Evolutionary conservation across 768 basidiomycete species (phyloP), one percentile per base, ranked within the genome.

Genomic region (Naganishia randhawae): DNA sequence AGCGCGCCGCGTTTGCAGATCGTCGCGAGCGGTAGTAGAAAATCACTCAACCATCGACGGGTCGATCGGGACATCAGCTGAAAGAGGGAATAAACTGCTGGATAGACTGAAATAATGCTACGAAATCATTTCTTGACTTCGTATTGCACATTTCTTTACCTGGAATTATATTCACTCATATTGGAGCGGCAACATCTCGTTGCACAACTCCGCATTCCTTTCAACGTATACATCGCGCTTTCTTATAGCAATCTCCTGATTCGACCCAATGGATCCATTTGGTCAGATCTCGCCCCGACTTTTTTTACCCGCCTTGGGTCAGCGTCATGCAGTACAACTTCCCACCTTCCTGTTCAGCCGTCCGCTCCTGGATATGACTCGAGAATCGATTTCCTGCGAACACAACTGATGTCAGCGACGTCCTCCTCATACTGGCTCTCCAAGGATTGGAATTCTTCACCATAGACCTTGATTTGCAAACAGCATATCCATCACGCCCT

Each of bases 381-480:
- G 33, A 65, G 63, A 25, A 65, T 65, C 29, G 63, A 65, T 51
- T 50, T 65, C 63, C 63, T 65, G 42, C 17, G n/a, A 45, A 6
- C 4, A 10, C 7, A 61, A 16, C 35, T 17, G 4, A 13, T 31
- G 29, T 39, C 29, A 35, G n/a, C 33, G 17, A 25, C n/a, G 35
- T 17, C 31, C 16, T 42, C 10, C 55, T n/a, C 6, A 25, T 22
- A 48, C 35, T n/a, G 14, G n/a, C 3, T 17, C 19, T 16, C 8
- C n/a, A 22, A 22, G 2, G 25, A 4, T 7, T 39, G 19, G n/a
- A 6, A 19, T 48, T 22, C 45, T 31, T 52, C 22, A 65, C 63
- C 63, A 65, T 14, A 65, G 35, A 27, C 63, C 50, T 9, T 65
- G 48, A 35, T 65, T 65, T 16, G 50, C 63, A 51, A 65, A 65